phyloP scores from a whole-genome alignment of 495 filamentous ascomycete species.

The Xylaria palmicola region DNA sequence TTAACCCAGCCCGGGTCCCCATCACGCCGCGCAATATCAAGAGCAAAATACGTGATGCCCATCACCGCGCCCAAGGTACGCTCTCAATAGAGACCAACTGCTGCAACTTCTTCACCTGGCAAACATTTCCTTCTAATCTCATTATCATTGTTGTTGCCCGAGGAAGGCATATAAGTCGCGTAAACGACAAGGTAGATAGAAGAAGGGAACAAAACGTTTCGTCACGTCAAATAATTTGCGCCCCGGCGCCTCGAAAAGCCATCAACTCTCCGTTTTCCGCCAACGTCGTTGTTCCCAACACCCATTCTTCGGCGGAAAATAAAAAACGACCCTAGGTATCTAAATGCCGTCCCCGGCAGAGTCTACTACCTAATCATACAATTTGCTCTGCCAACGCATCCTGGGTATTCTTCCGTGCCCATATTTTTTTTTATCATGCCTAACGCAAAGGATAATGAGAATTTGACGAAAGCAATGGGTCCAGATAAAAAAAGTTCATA shows the following conservation, averaged over 20 bases:
- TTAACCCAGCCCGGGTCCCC: background rate
- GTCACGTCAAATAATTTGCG: background rate
- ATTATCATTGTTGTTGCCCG: too few relatives aligned
- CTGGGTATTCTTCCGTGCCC: background rate
- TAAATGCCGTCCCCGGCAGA: background rate
- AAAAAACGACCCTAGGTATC: conserved; percentile 1
- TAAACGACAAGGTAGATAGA: background rate
- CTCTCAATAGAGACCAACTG: too few relatives aligned
- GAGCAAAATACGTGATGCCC: too few relatives aligned
- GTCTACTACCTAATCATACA: background rate
- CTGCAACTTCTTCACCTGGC: too few relatives aligned
- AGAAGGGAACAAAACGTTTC: background rate
- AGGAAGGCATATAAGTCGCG: too few relatives aligned
- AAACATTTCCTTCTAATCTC: too few relatives aligned
- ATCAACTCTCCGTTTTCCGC: background rate
- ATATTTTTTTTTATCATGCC: background rate
- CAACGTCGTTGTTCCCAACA: background rate
- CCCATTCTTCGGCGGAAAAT: too few relatives aligned
- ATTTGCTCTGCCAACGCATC: background rate
- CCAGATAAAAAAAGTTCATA: too few relatives aligned
- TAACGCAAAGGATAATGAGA: background rate
- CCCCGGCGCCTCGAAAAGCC: background rate
- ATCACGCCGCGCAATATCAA: background rate
- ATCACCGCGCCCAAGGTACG: too few relatives aligned
- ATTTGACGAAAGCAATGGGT: too few relatives aligned